These are phyloP conservation scores for Jacaranda copaia DNA, from an alignment of 257 asterid species.

Conservation along the genomic window DNA sequence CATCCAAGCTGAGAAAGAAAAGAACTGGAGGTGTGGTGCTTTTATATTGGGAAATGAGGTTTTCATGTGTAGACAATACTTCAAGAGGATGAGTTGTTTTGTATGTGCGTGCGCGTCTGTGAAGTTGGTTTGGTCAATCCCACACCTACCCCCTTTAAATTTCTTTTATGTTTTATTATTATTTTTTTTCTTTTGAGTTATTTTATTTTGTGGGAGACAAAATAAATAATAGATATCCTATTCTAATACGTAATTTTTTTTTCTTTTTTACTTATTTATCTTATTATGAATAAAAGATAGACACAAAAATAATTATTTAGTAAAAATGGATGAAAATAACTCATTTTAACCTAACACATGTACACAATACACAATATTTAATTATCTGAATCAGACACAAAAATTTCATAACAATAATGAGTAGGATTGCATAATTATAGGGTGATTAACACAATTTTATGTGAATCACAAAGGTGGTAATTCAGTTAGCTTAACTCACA, in stretches of 20 bases:
- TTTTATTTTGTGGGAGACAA: background rate
- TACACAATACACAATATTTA: background rate
- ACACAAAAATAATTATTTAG: too few species aligned
- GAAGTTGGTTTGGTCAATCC: constrained; percentile 53
- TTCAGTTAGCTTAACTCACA: too few species aligned
- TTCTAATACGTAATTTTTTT: too few species aligned
- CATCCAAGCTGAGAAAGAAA: constrained; percentile 71
- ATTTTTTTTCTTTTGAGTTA: background rate
- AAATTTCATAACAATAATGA: too few species aligned
- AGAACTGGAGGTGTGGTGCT: constrained; percentile 31
- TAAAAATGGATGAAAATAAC: too few species aligned
- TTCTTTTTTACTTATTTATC: too few species aligned
- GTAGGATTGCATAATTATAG: background rate
- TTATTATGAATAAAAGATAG: too few species aligned
- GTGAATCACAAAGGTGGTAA: too few species aligned
- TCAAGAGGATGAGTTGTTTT: background rate
- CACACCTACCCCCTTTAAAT: constrained; percentile 63
- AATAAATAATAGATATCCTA: background rate
- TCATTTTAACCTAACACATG: background rate
- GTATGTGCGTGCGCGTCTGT: constrained; percentile 6
- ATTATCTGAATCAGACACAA: background rate
- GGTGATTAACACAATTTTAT: background rate
- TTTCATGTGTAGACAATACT: constrained; percentile 14
- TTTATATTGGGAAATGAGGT: constrained; percentile 47
- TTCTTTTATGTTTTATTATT: background rate